Conservation (phyloP, 331 rosid species). For the Erythrophleum ivorense region DNA sequence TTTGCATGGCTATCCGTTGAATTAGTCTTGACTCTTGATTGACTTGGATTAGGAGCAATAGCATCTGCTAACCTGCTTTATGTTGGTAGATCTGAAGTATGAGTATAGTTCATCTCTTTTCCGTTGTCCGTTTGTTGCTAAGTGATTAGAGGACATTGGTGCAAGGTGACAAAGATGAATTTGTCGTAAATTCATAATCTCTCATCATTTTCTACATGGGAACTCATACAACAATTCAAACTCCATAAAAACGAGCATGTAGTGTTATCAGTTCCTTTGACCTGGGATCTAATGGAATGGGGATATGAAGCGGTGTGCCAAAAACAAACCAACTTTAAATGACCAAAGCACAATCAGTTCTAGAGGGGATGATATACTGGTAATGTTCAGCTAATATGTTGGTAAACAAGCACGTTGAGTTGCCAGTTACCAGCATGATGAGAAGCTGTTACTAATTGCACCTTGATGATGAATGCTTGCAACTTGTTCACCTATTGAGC, state of each 20-base stretch:
- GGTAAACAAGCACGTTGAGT: too few relatives aligned
- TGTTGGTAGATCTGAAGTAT: neutral
- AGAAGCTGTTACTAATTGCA: too few relatives aligned
- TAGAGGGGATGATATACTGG: too few relatives aligned
- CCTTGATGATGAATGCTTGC: too few relatives aligned
- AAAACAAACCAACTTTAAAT: too few relatives aligned
- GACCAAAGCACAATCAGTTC: too few relatives aligned
- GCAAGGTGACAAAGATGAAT: constrained; percentile 12
- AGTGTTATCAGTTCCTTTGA: constrained; percentile 55
- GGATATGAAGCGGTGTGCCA: too few relatives aligned
- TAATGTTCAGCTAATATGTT: too few relatives aligned
- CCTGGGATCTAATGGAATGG: neutral
- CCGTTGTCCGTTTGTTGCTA: constrained; percentile 10
- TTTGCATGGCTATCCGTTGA: neutral
- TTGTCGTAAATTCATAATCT: neutral
- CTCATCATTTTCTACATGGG: neutral
- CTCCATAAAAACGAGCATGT: constrained; percentile 23
- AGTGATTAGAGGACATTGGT: constrained; percentile 20
- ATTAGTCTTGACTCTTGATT: neutral
- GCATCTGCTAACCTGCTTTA: neutral
- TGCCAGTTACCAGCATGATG: too few relatives aligned
- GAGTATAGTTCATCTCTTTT: constrained; percentile 18
- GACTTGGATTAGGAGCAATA: constrained; percentile 4
- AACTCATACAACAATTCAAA: neutral
- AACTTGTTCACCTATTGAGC: too few relatives aligned